Conservation (phyloP, 73 alveolate species). For the Paramecium pentaurelia region DNA sequence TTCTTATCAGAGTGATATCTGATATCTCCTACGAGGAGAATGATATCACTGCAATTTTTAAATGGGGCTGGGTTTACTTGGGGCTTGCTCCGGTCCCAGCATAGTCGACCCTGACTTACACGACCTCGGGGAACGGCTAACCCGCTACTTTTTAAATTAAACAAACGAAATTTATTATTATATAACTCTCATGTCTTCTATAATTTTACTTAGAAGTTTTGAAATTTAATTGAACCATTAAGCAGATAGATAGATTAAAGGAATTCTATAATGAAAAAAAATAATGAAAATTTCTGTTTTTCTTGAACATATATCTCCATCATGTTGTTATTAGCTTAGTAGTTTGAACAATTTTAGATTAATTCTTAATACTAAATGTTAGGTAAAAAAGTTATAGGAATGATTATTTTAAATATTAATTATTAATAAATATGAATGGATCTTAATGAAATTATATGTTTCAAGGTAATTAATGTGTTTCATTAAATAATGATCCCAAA, state of each 20-base stretch:
- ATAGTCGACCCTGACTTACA: conserved; percentile 55
- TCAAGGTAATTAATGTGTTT: not conserved
- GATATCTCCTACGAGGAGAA: conserved; percentile 61
- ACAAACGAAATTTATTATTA: conserved; percentile 43
- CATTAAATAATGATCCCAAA: not conserved
- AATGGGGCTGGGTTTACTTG: conserved; percentile 57
- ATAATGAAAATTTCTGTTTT: no score
- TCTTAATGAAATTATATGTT: not conserved
- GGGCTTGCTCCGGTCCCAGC: conserved; percentile 63
- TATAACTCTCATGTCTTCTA: not conserved
- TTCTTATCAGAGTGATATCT: conserved; percentile 99
- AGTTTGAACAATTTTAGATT: no score
- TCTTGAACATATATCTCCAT: no score
- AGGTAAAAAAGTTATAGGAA: no score
- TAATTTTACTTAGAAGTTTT: not conserved
- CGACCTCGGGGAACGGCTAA: conserved; percentile 56
- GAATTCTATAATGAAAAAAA: no score
- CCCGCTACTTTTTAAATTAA: conserved; percentile 49
- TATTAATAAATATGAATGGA: not conserved
- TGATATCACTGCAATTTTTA: conserved; percentile 56
- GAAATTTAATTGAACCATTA: no score
- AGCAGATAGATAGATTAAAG: no score
- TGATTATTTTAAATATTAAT: not conserved
- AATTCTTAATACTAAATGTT: no score
- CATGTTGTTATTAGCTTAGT: no score